Evolutionary conservation across 2,329 filamentous ascomycete genomes (phyloP).

Genomic region (Capronia epimyces): DNA sequence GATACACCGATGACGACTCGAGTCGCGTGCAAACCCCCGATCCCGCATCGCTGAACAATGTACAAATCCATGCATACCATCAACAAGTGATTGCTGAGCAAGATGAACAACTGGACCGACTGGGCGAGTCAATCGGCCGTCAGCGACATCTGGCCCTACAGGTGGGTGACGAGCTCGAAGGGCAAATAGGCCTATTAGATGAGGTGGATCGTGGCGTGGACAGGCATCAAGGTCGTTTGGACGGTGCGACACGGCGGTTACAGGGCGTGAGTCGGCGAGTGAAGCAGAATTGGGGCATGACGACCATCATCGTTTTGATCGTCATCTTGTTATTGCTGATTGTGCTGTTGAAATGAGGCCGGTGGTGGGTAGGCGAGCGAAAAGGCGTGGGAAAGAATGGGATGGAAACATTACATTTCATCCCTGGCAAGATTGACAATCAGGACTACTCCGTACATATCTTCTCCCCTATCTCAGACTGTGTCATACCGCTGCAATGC

Average conservation of each 20-base stretch:
- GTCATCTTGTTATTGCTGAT: slow-evolving; percentile 77
- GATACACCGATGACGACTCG: slow-evolving; percentile 44
- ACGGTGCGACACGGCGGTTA: slow-evolving; percentile 67
- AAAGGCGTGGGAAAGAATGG: not conserved
- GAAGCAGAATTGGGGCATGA: slow-evolving; percentile 82
- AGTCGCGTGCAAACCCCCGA: slow-evolving; percentile 52
- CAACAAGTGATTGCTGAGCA: slow-evolving; percentile 75
- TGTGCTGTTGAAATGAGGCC: slow-evolving; percentile 64
- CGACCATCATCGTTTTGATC: slow-evolving; percentile 73
- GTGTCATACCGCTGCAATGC: not conserved
- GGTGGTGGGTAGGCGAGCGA: not conserved
- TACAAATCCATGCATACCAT: slow-evolving; percentile 84
- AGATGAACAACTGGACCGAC: slow-evolving; percentile 82
- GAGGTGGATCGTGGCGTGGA: slow-evolving; percentile 81
- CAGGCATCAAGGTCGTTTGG: slow-evolving; percentile 68
- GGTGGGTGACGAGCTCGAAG: slow-evolving; percentile 92
- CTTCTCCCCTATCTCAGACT: no score
- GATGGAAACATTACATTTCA: not conserved
- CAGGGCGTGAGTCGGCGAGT: slow-evolving; percentile 67
- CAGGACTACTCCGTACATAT: no score
- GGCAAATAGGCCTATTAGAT: slow-evolving; percentile 81
- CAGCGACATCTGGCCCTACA: slow-evolving; percentile 91
- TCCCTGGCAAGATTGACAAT: not conserved
- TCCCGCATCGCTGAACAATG: slow-evolving; percentile 64
- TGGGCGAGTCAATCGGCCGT: slow-evolving; percentile 79